Base-by-base conservation (phyloP, 495 filamentous ascomycete genomes). In the Hapsidospora chrysogenum region DNA sequence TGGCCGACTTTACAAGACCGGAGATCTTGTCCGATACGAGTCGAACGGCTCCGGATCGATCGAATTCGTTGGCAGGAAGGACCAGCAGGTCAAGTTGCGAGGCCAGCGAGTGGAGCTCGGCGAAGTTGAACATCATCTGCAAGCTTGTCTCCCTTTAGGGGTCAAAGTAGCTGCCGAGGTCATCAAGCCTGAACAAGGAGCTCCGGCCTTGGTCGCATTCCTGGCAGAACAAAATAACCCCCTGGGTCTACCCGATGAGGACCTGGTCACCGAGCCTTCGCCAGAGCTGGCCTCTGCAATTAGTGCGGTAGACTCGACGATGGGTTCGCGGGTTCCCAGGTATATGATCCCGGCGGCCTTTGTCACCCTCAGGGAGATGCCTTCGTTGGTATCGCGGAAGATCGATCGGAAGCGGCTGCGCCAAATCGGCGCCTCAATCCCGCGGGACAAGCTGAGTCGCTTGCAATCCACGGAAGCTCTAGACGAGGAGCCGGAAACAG, bases 1-100 rank as follows among this genome's bases (percentile, higher is more conserved):
- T 4, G 63, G 72, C 4, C 58, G 72, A 31, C 51, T 80, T 13
- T 83, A 83, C 48, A 77, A 75, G 50, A 78, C 74, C 1, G 74
- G 76, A 3, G 76, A 80, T 44, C 44, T 78, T 19, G 74, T 74
- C 6, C 57, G 62, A 18, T 76, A 80, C 38, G 54, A 64, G 19
- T 56, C 63, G 18, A 66, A 70, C n/a, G 69, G 72, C 4, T 58
- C 67, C 0, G 54, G 53, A 2, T 31, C 33, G 2, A 49, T 78
- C n/a, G 57, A 61, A 26, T 78, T 74, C 49, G 51, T 79, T 15
- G 70, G 72, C 4, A 64, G 76, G 10, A 69, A 66, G 34, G 76
- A 79, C 33, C 66, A 68, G 10, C 73, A 78, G 40, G 67, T 77
- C 18, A 80, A 80, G 47, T 52, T 80, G 7, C 66, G 70, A 14